Base-by-base conservation (phyloP, 2,329 filamentous ascomycete species). In the Beauveria brongniartii region DNA sequence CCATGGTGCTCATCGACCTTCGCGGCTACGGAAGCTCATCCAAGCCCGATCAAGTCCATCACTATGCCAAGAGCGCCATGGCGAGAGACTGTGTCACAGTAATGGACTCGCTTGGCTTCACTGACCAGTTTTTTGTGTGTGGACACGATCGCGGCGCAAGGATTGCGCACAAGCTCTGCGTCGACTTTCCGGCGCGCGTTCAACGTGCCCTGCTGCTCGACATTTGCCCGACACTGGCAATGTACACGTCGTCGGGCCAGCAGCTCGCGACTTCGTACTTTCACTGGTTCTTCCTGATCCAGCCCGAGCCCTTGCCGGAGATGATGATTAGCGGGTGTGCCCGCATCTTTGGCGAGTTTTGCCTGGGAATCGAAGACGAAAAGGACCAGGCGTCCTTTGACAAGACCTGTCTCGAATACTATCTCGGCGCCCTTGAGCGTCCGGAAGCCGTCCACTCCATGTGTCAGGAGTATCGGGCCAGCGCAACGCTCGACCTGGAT, bases 211-310 rank as follows among this genome's bases (percentile, higher is more conserved):
- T 82, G 46, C 63, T 82, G 1, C 71, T 82, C 2, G 81, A 83
- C 61, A 82, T 84, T 48, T 80, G 78, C 46, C 83, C 82, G 2
- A 84, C 81, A 0, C 73, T 81, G 12, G 75, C 75, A 6, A 83
- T 83, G 78, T 85, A 78, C 70, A 71, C 72, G 54, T 69, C 74
- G 18, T 76, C 75, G 3, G 64, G 76, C 56, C 65, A 73, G 5
- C 69, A 70, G 0, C 79, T 82, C 62, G 78, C 80, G 1, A 73
- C 72, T 30, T 74, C 75, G 0, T 84, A 83, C 68, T 84, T 79
- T 65, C 82, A 85, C 69, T 85, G 82, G 82, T 83, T 82, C 57
- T 79, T 85, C 64, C 74, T 85, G 22, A 80, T 83, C 9, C 82
- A 85, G 66, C 68, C 71, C 0, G 70, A 70, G 5, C 79, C 82